Base-by-base conservation (phyloP, 345 rosid species). In the Linum usitatissimum region DNA sequence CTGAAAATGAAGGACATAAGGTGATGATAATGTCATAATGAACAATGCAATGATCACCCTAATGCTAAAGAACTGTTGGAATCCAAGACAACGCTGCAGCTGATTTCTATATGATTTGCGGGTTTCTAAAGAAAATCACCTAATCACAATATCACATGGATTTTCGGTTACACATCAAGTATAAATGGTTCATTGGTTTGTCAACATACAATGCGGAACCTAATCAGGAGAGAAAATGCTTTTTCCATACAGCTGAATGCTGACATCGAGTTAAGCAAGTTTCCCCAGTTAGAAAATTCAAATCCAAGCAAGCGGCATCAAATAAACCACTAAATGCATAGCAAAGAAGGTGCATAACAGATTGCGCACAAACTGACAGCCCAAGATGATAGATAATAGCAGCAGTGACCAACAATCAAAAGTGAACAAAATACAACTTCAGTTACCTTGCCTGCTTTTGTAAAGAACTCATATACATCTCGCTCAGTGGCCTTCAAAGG, bases 391-490 rank as follows among this genome's bases (percentile, higher is more conserved):
- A 23, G 23, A 42, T 65, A 40, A 6, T 21, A 6, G 49, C 12
- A 28, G 10, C 20, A 30, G 3, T 49, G 28, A 39, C 42, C 49
- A 13, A 13, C 28, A 53, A 54, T 20, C 5, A 18, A 17, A 23
- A 38, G 31, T 12, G 6, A 12, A 42, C 59, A 14, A 18, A 59
- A 31, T 58, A 30, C 57, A 57, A 65, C n/a, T 17, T 21, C 21
- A 70, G 88, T 54, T 61, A 88, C 96, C 96, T 85, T 91, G 76
- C 98, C 98, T 6, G 88, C 90, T 75, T 86, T 91, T 54, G 98
- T 84, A 79, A 91, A 91, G 79, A 85, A 91, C 57, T 91, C 96
- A 72, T 86, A 91, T 67, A 81, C 96, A 66, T 91, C 96, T 71
- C 96, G 81, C 83, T 91, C 97, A 7, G 76, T 76, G 38, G 96